Conservation (phyloP, 2,329 filamentous ascomycete genomes). For the Colletotrichum magnum region DNA sequence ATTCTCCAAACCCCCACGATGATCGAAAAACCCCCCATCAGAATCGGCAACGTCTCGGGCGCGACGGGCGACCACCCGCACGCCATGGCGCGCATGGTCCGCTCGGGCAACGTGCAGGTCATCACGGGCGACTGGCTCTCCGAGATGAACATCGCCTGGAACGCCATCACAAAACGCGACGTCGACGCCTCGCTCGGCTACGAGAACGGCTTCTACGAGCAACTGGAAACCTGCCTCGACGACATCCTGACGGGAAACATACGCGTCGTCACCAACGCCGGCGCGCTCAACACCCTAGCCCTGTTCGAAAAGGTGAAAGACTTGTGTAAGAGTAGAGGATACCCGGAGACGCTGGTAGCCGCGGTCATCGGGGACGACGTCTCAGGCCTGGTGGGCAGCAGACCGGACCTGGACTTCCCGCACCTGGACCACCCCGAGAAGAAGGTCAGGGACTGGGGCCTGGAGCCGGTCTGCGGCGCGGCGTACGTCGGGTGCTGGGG, state of each 20-base stretch:
- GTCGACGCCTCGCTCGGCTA: constrained; percentile 35
- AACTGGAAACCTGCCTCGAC: constrained; percentile 53
- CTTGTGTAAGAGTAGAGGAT: constrained; percentile 45
- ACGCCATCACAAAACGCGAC: constrained; percentile 48
- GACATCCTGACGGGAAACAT: constrained; percentile 53
- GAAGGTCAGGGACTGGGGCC: constrained; percentile 45
- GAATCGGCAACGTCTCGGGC: constrained; percentile 45
- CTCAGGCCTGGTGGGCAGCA: constrained; percentile 6
- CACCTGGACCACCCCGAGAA: constrained; percentile 50
- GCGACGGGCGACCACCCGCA: constrained; percentile 52
- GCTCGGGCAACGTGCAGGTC: constrained; percentile 49
- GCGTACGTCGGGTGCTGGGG: constrained; percentile 66
- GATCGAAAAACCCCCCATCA: constrained; percentile 46
- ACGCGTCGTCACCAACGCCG: constrained; percentile 57
- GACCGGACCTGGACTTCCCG: constrained; percentile 37
- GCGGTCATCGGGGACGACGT: constrained; percentile 27
- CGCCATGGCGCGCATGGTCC: constrained; percentile 51
- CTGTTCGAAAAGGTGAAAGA: constrained; percentile 49
- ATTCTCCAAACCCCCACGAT: constrained; percentile 33
- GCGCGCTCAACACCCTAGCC: constrained; percentile 53
- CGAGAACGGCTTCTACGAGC: constrained; percentile 41
- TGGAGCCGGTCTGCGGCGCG: constrained; percentile 50
- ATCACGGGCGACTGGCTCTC: constrained; percentile 58
- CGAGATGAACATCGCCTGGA: constrained; percentile 67
- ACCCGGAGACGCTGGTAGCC: constrained; percentile 25